A percentile compares a stretch with the other conserved stretches of the same genome.
These are phyloP conservation scores for Tetrapisispora fleetii DNA, from an alignment of 805 yeast species.

Conservation along the genomic window DNA sequence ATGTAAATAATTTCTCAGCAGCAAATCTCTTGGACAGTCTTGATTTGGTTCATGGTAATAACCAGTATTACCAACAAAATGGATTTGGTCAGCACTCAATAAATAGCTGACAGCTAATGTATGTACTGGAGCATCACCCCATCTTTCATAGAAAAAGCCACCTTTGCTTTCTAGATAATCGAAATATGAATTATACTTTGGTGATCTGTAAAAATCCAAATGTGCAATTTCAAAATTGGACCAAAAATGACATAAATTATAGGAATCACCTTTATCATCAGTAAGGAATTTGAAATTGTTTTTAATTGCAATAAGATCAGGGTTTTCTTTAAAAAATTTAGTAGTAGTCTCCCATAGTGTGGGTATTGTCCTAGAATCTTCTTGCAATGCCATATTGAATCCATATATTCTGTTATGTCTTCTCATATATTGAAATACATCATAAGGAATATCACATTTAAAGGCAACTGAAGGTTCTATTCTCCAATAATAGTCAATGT, in stretches of 20 bases:
- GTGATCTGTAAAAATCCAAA: constrained; percentile 58
- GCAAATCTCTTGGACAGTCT: constrained; percentile 47
- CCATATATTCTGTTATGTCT: constrained; percentile 49
- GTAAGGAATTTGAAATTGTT: constrained; percentile 57
- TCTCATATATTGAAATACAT: constrained; percentile 52
- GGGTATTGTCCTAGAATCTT: constrained; percentile 50
- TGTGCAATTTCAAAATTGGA: constrained; percentile 77
- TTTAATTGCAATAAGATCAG: constrained; percentile 44
- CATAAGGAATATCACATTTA: constrained; percentile 53
- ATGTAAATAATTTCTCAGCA: constrained; percentile 38
- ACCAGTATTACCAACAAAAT: constrained; percentile 72
- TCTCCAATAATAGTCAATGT: constrained; percentile 65
- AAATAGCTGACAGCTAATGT: constrained; percentile 72
- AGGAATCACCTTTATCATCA: constrained; percentile 29
- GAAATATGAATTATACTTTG: constrained; percentile 57
- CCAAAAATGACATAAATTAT: constrained; percentile 80
- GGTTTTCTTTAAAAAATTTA: constrained; percentile 46
- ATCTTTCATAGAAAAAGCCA: constrained; percentile 78
- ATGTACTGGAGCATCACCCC: constrained; percentile 90
- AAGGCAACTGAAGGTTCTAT: constrained; percentile 60
- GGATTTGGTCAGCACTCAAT: constrained; percentile 53
- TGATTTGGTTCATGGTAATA: constrained; percentile 69
- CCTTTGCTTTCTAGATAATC: constrained; percentile 63
- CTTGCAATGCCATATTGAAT: constrained; percentile 56
- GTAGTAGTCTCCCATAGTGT: constrained; percentile 53